A percentile compares a stretch with the other conserved stretches of the same genome.
Evolutionary conservation across 495 filamentous ascomycete genomes (phyloP).

Genomic region (Parathielavia appendiculata): DNA sequence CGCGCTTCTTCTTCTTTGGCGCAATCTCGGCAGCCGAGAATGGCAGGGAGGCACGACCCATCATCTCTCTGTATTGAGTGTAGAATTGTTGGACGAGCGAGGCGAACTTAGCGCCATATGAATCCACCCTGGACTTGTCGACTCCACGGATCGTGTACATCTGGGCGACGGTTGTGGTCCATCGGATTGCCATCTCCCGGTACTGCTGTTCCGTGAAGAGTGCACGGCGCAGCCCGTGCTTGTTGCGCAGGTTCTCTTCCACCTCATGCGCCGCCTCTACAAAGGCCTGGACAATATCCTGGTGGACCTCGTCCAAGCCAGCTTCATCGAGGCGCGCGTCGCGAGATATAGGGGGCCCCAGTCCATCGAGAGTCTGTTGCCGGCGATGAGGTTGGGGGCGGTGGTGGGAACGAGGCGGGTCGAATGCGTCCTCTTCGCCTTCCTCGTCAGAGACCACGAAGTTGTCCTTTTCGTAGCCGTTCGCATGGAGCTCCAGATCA

Average conservation of each 20-base stretch:
- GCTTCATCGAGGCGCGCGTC: slow-evolving; percentile 60
- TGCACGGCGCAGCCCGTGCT: slow-evolving; percentile 57
- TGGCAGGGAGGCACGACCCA: slow-evolving; percentile 19
- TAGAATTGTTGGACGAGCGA: slow-evolving; percentile 55
- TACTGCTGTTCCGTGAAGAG: slow-evolving; percentile 72
- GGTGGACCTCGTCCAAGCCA: slow-evolving; percentile 47
- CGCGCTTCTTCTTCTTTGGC: slow-evolving; percentile 51
- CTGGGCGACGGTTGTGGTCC: slow-evolving; percentile 53
- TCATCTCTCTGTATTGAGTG: slow-evolving; percentile 56
- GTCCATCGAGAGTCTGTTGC: slow-evolving; percentile 30
- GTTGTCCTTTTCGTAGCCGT: slow-evolving; percentile 47
- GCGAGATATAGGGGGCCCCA: slow-evolving; percentile 67
- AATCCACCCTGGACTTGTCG: slow-evolving; percentile 60
- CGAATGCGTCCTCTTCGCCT: slow-evolving; percentile 53
- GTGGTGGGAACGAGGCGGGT: slow-evolving; percentile 38
- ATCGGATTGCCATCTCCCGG: slow-evolving; percentile 77
- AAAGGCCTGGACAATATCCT: slow-evolving; percentile 55
- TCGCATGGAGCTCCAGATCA: slow-evolving; percentile 32
- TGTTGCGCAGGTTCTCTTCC: slow-evolving; percentile 61
- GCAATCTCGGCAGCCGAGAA: slow-evolving; percentile 11
- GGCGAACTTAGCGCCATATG: slow-evolving; percentile 64
- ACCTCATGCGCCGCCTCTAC: slow-evolving; percentile 64
- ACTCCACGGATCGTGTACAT: slow-evolving; percentile 67
- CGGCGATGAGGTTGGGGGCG: slow-evolving; percentile 33
- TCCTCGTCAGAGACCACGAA: slow-evolving; percentile 50